Evolutionary conservation across 2,329 filamentous ascomycete genomes (phyloP), one percentile per base, ranked within the genome.

Genomic region (Pseudogymnoascus verrucosus): DNA sequence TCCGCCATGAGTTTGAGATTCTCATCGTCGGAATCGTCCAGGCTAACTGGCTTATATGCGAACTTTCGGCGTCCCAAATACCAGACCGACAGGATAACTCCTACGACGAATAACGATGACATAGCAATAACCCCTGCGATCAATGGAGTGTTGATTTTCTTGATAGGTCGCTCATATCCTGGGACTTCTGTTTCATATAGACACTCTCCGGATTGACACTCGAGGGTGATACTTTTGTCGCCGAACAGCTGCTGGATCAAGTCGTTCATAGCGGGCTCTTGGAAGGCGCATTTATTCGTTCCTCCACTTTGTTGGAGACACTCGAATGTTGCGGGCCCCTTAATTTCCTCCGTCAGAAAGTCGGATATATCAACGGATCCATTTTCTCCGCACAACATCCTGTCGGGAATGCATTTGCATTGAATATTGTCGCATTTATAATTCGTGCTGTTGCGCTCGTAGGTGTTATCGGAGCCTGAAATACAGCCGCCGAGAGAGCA

Each of bases 111-210:
- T 0, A 99, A 80, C 0, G 89, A 89, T 71, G 87, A 90, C 5
- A 85, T 89, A 23, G 92, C 93, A 71, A 99, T 98, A 57, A 97
- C 90, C 12, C 90, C 89, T 10, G 96, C 93, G 69, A 99, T 99
- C 60, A 99, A 82, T 2, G 93, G 95, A 0, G 93, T 98, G 75
- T 99, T 99, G 77, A 99, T 98, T 73, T 89, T 88, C 78, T 97
- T 96, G 65, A 97, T 84, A 0, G 93, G 92, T 19, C 89, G 84
- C 68, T 89, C 82, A 72, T 96, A 99, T 16, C 96, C 95, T 14
- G 95, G 95, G 5, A 98, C 88, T 71, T 98, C 90, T 5, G 93
- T 96, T 73, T 89, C 85, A 76, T 97, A 93, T 36, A 99, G 79
- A 79, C 95, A 99, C 78, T 99, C 95, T 65, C 95, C 95, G 23